Conservation (phyloP, 1,284 basidiomycete species). For the Spongiforma sp. region DNA sequence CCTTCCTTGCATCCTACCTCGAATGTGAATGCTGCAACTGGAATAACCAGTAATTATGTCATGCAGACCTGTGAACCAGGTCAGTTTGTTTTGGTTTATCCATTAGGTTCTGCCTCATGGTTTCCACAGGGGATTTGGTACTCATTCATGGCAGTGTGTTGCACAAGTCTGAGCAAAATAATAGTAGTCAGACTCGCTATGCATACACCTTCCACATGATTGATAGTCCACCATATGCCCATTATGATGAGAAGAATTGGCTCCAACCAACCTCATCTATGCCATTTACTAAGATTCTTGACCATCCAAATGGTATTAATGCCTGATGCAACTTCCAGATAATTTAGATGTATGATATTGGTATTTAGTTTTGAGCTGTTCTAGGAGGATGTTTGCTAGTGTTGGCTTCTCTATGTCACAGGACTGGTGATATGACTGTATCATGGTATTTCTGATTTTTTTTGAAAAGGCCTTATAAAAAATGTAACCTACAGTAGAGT, state of each 20-base stretch:
- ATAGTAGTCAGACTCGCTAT: slow-evolving; percentile 73
- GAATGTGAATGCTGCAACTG: slow-evolving; percentile 23
- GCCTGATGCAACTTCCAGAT: too few relatives aligned
- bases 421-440: too few relatives aligned
- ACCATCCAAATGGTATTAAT: slow-evolving; percentile 12
- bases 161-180: slow-evolving; percentile 88
- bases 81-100: slow-evolving; percentile 32
- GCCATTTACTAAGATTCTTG: slow-evolving; percentile 81
- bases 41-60: slow-evolving; percentile 52
- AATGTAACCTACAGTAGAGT: too few relatives aligned
- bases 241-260: slow-evolving; percentile 86
- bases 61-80: slow-evolving; percentile 81
- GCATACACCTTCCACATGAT: slow-evolving; percentile 97
- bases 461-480: too few relatives aligned
- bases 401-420: too few relatives aligned
- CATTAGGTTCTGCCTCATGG: background rate
- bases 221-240: slow-evolving; percentile 66
- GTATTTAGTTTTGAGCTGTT: too few relatives aligned
- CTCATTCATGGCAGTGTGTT: slow-evolving; percentile 90
- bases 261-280: slow-evolving; percentile 82
- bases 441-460: too few relatives aligned
- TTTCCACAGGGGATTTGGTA: slow-evolving; percentile 73
- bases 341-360: too few relatives aligned
- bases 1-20: slow-evolving; percentile 42
- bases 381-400: too few relatives aligned